These are phyloP conservation scores for Waitea zeae DNA, from an alignment of 1,284 basidiomycete genomes.

Conservation along the genomic window DNA sequence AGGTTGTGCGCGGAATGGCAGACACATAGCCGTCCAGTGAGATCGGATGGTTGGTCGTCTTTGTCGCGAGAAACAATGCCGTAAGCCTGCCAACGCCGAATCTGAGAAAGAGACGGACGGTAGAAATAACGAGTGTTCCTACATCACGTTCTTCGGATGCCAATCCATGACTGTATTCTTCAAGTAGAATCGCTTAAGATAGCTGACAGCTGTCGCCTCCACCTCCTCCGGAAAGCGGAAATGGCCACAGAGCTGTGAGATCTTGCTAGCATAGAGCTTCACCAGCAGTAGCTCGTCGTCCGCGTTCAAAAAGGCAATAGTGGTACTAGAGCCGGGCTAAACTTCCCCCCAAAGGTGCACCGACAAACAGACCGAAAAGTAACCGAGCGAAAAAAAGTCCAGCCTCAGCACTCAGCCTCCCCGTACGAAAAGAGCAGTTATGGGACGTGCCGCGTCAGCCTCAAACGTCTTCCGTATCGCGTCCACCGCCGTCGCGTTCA, in stretches of 20 bases:
- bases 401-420: neutral
- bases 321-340: constrained; percentile 54
- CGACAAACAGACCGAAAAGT: constrained; percentile 3
- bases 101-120: constrained; percentile 3
- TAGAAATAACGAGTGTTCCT: constrained; percentile 13
- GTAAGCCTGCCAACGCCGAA: constrained; percentile 53
- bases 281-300: constrained; percentile 83
- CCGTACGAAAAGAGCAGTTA: neutral
- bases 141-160: constrained; percentile 99
- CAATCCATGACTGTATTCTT: constrained; percentile 99
- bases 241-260: constrained; percentile 70
- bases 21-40: constrained; percentile 72
- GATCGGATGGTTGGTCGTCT: constrained; percentile 90
- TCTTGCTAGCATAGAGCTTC: constrained; percentile 77
- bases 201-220: constrained; percentile 82
- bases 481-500: constrained; percentile 62
- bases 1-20: constrained; percentile 62
- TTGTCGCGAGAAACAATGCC: constrained; percentile 87
- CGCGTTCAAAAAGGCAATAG: constrained; percentile 57
- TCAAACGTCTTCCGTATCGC: constrained; percentile 66
- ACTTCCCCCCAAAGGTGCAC: too few relatives aligned
- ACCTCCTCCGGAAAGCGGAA: constrained; percentile 87
- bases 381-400: too few relatives aligned
- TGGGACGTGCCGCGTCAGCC: constrained; percentile 48
- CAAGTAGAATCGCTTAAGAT: constrained; percentile 93